A percentile compares a stretch with the other conserved stretches of the same genome.
Conservation (phyloP, 148 eudicot genomes). For the Gaultheria prostrata region DNA sequence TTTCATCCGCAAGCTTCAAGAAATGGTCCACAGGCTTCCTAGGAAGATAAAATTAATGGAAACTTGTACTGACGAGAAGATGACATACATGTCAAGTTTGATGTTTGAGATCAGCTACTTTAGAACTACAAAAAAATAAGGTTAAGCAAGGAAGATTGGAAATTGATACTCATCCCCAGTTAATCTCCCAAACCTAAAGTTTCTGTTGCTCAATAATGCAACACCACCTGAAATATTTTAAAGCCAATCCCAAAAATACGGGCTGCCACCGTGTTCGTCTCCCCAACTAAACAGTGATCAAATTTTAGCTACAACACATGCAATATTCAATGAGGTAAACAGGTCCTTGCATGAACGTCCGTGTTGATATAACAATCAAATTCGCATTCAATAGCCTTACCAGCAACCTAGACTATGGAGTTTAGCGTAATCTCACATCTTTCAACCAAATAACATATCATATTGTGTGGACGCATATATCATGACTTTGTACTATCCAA, state of each 20-base stretch:
- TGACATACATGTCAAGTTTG: not conserved
- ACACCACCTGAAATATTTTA: not conserved
- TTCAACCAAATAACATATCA: not conserved
- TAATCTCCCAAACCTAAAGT: not conserved
- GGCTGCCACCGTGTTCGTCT: not conserved
- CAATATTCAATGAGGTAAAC: not conserved
- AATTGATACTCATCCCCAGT: not conserved
- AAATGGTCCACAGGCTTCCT: conserved; percentile 82
- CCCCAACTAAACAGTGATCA: not conserved
- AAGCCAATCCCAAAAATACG: not conserved
- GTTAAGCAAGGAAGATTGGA: not conserved
- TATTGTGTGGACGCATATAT: not conserved
- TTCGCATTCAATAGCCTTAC: not conserved
- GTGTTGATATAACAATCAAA: not conserved
- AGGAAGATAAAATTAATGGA: conserved; percentile 9
- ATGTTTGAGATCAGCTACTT: not conserved
- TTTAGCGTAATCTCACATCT: not conserved
- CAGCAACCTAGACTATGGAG: not conserved
- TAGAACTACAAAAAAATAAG: not conserved
- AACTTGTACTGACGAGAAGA: conserved; percentile 12
- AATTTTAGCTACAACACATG: not conserved
- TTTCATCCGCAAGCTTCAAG: conserved; percentile 61
- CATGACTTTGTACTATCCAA: not conserved
- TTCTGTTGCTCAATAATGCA: not conserved
- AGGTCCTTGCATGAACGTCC: not conserved